Evolutionary conservation across 352 stramenopile genomes (phyloP), one percentile per base, ranked within the genome.

Genomic region (Phytophthora colocasiae): DNA sequence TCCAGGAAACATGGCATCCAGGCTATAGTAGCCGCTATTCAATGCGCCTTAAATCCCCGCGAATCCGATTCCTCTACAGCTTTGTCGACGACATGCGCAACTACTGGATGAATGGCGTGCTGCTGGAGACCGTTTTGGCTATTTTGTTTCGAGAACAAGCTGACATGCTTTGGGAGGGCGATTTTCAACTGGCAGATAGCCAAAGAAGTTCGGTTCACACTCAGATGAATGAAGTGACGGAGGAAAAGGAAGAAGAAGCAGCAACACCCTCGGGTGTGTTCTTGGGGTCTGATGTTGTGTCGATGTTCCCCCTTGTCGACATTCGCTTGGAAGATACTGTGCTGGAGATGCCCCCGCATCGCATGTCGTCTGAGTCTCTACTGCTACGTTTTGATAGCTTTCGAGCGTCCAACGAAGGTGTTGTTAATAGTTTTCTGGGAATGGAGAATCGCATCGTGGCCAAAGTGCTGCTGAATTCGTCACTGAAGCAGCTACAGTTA

Each of bases 401-500:
- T 15, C 69, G 69, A 10, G 49, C 87, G 34, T 88, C 69, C 1
- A 96, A 96, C 57, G 83, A 92, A 64, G 71, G 78, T 31, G 55
- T 93, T 3, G 53, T 87, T 5, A 78, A 80, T 15, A 89, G 74
- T 32, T 90, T 92, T 47, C 47, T 76, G 9, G 74, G 78, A 2
- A 88, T 95, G 76, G 75, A 82, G 26, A 92, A 95, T 59, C 83
- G 77, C 3, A 87, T 92, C 17, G 81, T 95, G 41, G 85, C 81
- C 6, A 95, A 96, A 51, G 85, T 96, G 52, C 60, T 96, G n/a
- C 64, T 94, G 27, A 96, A 96, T 55, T 87, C 86, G 9, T 93
- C 85, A 15, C 60, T 96, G 32, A 88, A 79, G 48, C 81, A 93
- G 51, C 47, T 95, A 6, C 77, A 90, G 58, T 58, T 96, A 6